Evolutionary conservation across 179 eudicot species (phyloP), one percentile per base, ranked within the genome.

Genomic region (Silene noctiflora): DNA sequence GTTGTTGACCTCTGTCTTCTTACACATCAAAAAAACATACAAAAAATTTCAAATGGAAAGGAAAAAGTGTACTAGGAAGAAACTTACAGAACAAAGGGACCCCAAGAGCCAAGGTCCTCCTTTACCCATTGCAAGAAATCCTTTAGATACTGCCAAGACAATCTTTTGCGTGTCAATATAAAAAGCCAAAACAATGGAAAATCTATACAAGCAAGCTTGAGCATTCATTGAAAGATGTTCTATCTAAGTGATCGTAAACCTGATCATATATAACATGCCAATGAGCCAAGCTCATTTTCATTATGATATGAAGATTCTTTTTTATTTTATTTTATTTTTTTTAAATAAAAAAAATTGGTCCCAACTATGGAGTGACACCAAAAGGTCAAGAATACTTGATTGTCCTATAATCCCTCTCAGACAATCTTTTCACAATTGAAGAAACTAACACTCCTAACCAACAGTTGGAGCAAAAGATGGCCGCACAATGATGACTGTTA

Each of bases 31-130:
- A 75, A 39, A 61, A 29, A 17, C 25, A 62, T 42, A 46, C 20
- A 77, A 13, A 14, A 48, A 56, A 71, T 9, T 60, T 25, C 10
- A 35, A 39, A 51, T 12, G 10, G 16, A 39, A 82, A 44, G 31
- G n/a, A 51, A 56, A 42, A 67, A 35, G 60, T 55, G 13, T n/a
- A 62, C 19, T 22, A 42, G 21, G 25, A 71, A 75, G 42, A 64
- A 71, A 91, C 98, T 89, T 88, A 95, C 99, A 95, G 84, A 69
- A 85, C 90, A 75, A 91, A 84, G 66, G 99, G 99, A 74, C 97
- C 99, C 97, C 99, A 95, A 71, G 90, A 89, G 66, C 98, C 99
- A 84, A 92, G 92, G 86, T 95, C 96, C 79, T 88, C 88, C 81
- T 93, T 86, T 69, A 95, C 81, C 95, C 96, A 95, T 79, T 86